Conservation (phyloP, 306 rosid species). For the Fragaria vesca region DNA sequence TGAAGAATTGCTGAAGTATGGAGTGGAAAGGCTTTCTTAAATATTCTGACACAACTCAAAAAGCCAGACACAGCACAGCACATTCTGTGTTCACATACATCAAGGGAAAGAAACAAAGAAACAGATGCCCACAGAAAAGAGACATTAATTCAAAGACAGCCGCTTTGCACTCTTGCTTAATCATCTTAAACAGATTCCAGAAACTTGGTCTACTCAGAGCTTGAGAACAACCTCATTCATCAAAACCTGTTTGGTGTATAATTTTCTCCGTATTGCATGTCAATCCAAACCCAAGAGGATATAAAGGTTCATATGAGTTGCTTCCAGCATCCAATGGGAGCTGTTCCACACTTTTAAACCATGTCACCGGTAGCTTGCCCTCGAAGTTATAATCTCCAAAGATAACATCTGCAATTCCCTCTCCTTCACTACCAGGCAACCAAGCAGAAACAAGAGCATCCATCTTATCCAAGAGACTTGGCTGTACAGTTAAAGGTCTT, state of each 20-base stretch:
- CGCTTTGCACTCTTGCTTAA: not conserved
- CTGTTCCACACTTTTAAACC: slow-evolving; percentile 54
- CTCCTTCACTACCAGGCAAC: slow-evolving; percentile 76
- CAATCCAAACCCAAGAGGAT: slow-evolving; percentile 59
- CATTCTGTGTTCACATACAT: too few relatives aligned
- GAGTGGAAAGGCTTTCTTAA: too few relatives aligned
- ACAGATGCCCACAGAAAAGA: too few relatives aligned
- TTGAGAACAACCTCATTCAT: not conserved
- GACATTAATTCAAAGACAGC: not conserved
- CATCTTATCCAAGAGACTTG: slow-evolving; percentile 47
- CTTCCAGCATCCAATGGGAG: slow-evolving; percentile 26
- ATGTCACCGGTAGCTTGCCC: slow-evolving; percentile 62
- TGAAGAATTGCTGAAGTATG: too few relatives aligned
- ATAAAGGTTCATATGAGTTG: slow-evolving; percentile 44
- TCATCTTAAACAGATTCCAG: not conserved
- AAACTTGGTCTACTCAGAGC: not conserved
- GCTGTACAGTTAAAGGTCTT: slow-evolving; percentile 59
- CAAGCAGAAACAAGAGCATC: slow-evolving; percentile 75
- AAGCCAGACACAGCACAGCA: too few relatives aligned
- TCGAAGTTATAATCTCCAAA: slow-evolving; percentile 61
- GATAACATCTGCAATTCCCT: slow-evolving; percentile 62
- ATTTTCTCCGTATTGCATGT: slow-evolving; percentile 13
- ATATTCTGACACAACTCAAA: too few relatives aligned
- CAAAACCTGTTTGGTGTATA: not conserved
- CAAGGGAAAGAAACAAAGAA: too few relatives aligned